Evolutionary conservation across 345 rosid genomes (phyloP).

Genomic region (Populus deltoides): DNA sequence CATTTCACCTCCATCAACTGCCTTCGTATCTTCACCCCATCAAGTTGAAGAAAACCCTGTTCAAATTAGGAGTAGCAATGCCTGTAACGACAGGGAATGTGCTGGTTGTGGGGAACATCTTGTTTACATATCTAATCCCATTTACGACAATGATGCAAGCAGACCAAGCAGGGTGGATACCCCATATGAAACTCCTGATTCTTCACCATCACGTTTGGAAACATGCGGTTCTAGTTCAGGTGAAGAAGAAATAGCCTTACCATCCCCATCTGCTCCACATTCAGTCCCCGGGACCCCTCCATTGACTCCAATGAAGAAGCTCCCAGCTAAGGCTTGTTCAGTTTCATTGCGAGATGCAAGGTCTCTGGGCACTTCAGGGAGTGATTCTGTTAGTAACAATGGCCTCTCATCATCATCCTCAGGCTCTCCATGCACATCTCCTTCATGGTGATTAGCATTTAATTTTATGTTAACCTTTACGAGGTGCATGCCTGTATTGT

Average conservation of each 20-base stretch:
- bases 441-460: slow-evolving; percentile 60
- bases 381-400: slow-evolving; percentile 53
- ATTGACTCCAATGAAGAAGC: slow-evolving; percentile 80
- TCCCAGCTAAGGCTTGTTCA: slow-evolving; percentile 71
- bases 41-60: slow-evolving; percentile 30
- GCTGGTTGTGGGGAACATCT: slow-evolving; percentile 33
- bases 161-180: slow-evolving; percentile 33
- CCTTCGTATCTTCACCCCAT: slow-evolving; percentile 21
- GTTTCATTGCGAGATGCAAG: slow-evolving; percentile 57
- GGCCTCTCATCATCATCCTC: slow-evolving; percentile 63
- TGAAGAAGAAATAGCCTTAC: slow-evolving; percentile 28
- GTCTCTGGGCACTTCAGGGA: slow-evolving; percentile 51
- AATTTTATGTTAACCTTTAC: not conserved
- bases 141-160: slow-evolving; percentile 51
- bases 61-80: slow-evolving; percentile 1
- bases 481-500: slow-evolving; percentile 13
- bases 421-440: slow-evolving; percentile 69
- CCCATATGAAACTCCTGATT: slow-evolving; percentile 76
- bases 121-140: slow-evolving; percentile 85
- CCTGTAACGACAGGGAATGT: slow-evolving; percentile 13
- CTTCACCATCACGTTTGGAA: slow-evolving; percentile 74
- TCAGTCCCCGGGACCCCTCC: slow-evolving; percentile 50
- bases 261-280: not conserved
- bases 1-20: slow-evolving; percentile 27
- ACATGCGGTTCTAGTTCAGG: slow-evolving; percentile 38